A percentile compares a stretch with the other conserved stretches of the same genome.
Conservation (phyloP, 495 filamentous ascomycete genomes). For the Chaetomium cochliodes region DNA sequence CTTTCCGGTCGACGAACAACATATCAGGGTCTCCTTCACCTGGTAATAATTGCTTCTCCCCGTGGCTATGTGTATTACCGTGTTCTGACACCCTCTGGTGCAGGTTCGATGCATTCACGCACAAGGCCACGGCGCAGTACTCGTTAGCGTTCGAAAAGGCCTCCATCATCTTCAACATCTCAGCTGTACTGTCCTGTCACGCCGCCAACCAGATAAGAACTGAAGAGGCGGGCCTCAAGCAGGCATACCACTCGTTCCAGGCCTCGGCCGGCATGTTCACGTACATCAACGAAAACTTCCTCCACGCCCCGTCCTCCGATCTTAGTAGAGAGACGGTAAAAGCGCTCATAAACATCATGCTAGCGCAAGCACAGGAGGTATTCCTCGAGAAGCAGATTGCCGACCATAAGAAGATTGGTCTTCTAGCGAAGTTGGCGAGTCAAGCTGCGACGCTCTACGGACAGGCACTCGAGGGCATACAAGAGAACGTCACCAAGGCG, state of each 20-base stretch:
- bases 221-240: constrained; percentile 90
- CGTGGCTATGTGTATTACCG: neutral
- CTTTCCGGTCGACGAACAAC: constrained; percentile 96
- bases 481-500: constrained; percentile 87
- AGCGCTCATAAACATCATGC: constrained; percentile 85
- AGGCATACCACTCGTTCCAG: constrained; percentile 97
- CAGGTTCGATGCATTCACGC: constrained; percentile 98
- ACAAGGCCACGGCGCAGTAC: constrained; percentile 92
- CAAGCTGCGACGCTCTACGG: constrained; percentile 86
- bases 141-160: constrained; percentile 97
- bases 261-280: constrained; percentile 98
- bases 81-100: constrained; percentile 25
- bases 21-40: constrained; percentile 98
- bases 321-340: constrained; percentile 93
- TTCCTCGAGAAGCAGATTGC: constrained; percentile 95
- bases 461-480: constrained; percentile 82
- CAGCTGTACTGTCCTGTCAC: constrained; percentile 93
- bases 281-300: constrained; percentile 99
- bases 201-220: constrained; percentile 88
- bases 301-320: constrained; percentile 93
- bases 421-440: constrained; percentile 88
- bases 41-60: constrained; percentile 58
- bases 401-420: constrained; percentile 88
- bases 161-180: constrained; percentile 99
- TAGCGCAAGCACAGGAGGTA: constrained; percentile 94